Percentiles rank a stretch among this genome's conserved stretches.
These are phyloP conservation scores for Mycena vitilis DNA, from an alignment of 768 basidiomycete species.

Conservation along the genomic window DNA sequence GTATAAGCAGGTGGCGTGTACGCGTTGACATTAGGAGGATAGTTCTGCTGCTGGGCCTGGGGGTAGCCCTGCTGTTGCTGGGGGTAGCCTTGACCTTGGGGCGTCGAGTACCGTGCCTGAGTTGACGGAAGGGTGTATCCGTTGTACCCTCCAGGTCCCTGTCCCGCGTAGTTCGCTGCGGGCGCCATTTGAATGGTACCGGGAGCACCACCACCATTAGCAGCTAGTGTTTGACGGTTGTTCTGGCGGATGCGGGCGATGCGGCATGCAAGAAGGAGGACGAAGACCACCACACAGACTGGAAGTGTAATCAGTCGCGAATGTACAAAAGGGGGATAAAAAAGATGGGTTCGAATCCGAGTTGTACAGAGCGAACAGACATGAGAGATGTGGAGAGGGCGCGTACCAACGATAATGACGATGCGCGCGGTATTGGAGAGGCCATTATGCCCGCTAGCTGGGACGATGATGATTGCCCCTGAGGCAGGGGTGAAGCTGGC, in stretches of 20 bases:
- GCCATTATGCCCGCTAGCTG: not conserved
- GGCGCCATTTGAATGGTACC: not conserved
- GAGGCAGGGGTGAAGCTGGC: constrained; percentile 4
- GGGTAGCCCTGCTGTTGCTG: not conserved
- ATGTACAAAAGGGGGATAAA: not conserved
- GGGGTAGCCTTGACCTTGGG: constrained; percentile 3
- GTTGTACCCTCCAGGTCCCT: constrained; percentile 21
- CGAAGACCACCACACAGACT: constrained; percentile 12
- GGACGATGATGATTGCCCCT: constrained; percentile 1
- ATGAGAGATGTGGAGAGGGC: not conserved
- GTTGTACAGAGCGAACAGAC: not conserved
- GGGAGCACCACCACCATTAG: not conserved
- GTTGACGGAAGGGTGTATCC: constrained; percentile 7
- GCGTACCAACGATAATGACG: constrained; percentile 19
- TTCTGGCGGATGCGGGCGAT: constrained; percentile 12
- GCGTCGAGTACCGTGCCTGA: constrained; percentile 2
- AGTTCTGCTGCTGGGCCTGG: not conserved
- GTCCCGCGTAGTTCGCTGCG: not conserved
- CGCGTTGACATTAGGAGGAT: not conserved
- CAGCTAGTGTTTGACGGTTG: not conserved
- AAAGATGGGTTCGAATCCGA: not conserved
- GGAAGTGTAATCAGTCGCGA: not conserved
- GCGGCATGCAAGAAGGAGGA: constrained; percentile 14
- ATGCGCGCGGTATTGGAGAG: constrained; percentile 1
- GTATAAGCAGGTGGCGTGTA: not conserved